Conservation (phyloP, 306 rosid genomes). For the Medicago arabica region DNA sequence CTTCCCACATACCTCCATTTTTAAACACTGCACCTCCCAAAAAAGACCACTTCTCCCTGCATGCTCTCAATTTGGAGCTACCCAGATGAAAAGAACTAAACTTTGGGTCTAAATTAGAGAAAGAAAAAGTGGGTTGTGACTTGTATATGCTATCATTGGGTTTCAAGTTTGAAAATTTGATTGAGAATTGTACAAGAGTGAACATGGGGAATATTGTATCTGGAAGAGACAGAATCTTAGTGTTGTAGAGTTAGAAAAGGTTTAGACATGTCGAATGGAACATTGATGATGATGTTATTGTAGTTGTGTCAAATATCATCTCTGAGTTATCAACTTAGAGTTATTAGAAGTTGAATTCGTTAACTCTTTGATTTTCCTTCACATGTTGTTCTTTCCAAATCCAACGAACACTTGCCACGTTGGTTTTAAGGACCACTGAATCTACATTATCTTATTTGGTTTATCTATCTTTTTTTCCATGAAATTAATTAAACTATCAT, state of each 20-base stretch:
- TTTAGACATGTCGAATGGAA: conserved; percentile 37
- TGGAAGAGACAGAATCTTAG: not conserved
- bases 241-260: not conserved
- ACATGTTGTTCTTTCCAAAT: conserved; percentile 23
- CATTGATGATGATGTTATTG: conserved; percentile 7
- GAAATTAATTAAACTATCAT: no score
- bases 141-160: conserved; percentile 38
- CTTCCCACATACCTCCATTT: conserved; percentile 51
- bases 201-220: conserved; percentile 51
- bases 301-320: not conserved
- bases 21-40: conserved; percentile 39
- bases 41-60: conserved; percentile 44
- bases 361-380: conserved; percentile 38
- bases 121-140: conserved; percentile 51
- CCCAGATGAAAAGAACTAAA: conserved; percentile 45
- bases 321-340: not conserved
- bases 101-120: conserved; percentile 46
- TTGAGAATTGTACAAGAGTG: conserved; percentile 51
- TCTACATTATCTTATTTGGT: conserved; percentile 6
- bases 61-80: conserved; percentile 50
- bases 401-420: conserved; percentile 42
- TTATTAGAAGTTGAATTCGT: conserved; percentile 3
- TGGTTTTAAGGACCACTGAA: conserved; percentile 9
- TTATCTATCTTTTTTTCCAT: no score
- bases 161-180: conserved; percentile 55